These are phyloP conservation scores for Turnera subulata DNA, from an alignment of 345 rosid species.

Conservation along the genomic window DNA sequence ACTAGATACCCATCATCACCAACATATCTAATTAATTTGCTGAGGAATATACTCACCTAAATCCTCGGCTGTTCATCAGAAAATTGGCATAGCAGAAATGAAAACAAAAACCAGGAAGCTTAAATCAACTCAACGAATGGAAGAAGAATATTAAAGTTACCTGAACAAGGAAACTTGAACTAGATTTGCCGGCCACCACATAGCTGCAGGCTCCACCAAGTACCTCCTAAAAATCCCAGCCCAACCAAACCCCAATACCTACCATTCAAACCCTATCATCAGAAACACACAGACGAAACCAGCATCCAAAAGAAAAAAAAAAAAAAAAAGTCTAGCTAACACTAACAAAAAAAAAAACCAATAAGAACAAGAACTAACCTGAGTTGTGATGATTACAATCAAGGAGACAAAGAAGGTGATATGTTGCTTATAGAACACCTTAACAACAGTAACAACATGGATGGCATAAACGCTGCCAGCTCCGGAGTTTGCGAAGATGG, in stretches of 20 bases:
- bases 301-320: too few species aligned
- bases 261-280: conserved; percentile 40
- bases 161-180: conserved; percentile 96
- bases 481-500: conserved; percentile 94
- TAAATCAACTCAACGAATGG: not conserved
- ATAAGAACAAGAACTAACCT: conserved; percentile 36
- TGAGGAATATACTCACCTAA: too few species aligned
- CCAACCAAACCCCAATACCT: conserved; percentile 99
- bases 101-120: too few species aligned
- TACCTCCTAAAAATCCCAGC: conserved; percentile 88
- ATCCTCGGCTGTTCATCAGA: too few species aligned
- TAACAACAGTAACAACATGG: conserved; percentile 80
- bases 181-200: conserved; percentile 99
- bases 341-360: too few species aligned
- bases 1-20: too few species aligned
- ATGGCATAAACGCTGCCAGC: conserved; percentile 93
- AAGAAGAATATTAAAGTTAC: conserved; percentile 29
- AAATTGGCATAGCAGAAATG: too few species aligned
- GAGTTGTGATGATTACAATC: conserved; percentile 76
- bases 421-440: conserved; percentile 72
- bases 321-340: too few species aligned
- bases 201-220: conserved; percentile 91
- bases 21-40: too few species aligned
- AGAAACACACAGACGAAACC: too few species aligned
- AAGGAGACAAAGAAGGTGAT: conserved; percentile 84